Conservation (phyloP, 164 flowering plant genomes). For the Chimonanthus salicifolius region DNA sequence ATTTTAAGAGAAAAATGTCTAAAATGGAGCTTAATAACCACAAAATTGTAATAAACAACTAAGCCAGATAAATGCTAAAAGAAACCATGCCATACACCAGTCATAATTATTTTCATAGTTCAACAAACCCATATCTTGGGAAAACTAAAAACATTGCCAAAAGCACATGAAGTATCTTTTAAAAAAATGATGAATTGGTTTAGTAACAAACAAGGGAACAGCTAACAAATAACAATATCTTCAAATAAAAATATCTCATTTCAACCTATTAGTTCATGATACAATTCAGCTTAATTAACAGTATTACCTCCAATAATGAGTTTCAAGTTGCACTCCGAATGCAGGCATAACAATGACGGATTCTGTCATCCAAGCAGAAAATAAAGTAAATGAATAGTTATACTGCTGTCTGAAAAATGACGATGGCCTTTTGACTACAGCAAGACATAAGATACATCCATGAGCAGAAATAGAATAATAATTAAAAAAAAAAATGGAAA, state of each 20-base stretch:
- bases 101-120: too few species aligned
- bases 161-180: too few species aligned
- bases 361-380: slow-evolving; percentile 35
- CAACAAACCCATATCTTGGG: too few species aligned
- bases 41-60: too few species aligned
- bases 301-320: slow-evolving; percentile 66
- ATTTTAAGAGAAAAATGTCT: too few species aligned
- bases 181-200: too few species aligned
- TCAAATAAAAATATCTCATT: neutral
- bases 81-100: too few species aligned
- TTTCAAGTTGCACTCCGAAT: slow-evolving; percentile 91
- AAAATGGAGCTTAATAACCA: too few species aligned
- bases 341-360: slow-evolving; percentile 70
- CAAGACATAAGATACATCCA: neutral
- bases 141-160: too few species aligned
- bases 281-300: neutral
- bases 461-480: neutral
- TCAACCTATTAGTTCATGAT: neutral
- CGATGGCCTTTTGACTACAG: neutral
- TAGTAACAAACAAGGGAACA: neutral
- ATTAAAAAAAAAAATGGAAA: neutral
- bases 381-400: neutral
- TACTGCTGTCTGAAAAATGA: neutral
- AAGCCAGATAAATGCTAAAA: too few species aligned
- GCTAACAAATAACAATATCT: neutral